phyloP scores from a whole-genome alignment of 225 moss, liverwort and hornwort genomes.

The Straminergon stramineum region DNA sequence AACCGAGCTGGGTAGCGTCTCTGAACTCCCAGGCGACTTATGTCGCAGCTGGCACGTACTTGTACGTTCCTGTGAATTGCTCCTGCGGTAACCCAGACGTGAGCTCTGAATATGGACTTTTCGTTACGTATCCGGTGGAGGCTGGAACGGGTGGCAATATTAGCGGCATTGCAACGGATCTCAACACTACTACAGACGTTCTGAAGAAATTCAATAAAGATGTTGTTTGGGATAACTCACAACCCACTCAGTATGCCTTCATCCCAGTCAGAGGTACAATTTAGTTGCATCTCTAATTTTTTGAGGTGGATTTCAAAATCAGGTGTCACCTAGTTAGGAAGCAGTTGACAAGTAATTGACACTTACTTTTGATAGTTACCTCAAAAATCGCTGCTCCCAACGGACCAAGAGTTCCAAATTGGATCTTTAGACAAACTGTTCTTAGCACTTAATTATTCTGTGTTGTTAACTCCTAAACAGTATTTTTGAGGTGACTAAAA shows the following conservation, averaged over 20 bases:
- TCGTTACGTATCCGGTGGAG: conserved; percentile 48
- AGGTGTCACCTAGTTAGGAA: background rate
- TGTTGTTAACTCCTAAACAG: background rate
- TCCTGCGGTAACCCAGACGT: conserved; percentile 58
- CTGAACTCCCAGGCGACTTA: background rate
- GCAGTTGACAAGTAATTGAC: background rate
- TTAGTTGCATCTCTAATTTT: background rate
- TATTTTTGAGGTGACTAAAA: background rate
- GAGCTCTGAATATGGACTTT: conserved; percentile 55
- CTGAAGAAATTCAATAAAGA: conserved; percentile 39
- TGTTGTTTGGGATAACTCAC: conserved; percentile 15
- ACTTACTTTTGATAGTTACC: background rate
- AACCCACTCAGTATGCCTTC: conserved; percentile 39
- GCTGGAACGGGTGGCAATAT: conserved; percentile 28
- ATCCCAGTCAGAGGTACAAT: conserved; percentile 39
- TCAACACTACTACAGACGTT: background rate
- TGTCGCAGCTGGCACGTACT: background rate
- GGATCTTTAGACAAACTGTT: background rate
- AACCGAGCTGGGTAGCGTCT: conserved; percentile 8
- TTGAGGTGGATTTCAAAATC: background rate
- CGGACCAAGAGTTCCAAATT: background rate
- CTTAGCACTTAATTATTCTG: background rate
- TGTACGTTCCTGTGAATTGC: conserved; percentile 69
- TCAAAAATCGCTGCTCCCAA: background rate
- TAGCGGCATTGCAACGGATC: conserved; percentile 29